A percentile compares a stretch with the other conserved stretches of the same genome.
These are phyloP conservation scores for Agrocybe chaxingu DNA, from an alignment of 768 basidiomycete genomes.

Conservation along the genomic window DNA sequence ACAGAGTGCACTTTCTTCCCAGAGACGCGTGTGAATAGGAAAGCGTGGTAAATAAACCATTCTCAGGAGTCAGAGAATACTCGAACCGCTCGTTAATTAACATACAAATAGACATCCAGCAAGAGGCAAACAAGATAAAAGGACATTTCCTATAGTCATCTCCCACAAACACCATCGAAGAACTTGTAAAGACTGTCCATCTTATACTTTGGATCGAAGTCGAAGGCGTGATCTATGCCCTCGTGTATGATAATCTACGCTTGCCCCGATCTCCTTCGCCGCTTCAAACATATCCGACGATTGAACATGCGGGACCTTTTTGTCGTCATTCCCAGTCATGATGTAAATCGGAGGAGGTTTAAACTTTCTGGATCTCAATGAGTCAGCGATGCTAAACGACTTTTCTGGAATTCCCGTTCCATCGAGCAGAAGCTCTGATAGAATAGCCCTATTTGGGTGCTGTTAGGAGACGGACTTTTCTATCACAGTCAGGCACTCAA, in stretches of 20 bases:
- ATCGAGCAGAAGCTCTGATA: conserved; percentile 26
- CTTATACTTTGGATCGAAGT: conserved; percentile 23
- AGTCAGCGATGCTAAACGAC: conserved; percentile 26
- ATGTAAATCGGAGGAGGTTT: conserved; percentile 28
- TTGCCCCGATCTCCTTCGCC: conserved; percentile 16
- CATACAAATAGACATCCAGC: no score
- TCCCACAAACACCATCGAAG: conserved; percentile 7
- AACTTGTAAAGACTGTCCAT: conserved; percentile 36
- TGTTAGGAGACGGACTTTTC: neutral
- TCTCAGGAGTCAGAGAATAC: no score
- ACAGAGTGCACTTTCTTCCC: no score
- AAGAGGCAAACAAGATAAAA: no score
- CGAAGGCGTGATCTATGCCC: conserved; percentile 32
- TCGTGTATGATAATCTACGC: conserved; percentile 27
- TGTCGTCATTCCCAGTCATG: conserved; percentile 33
- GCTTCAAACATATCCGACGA: conserved; percentile 30
- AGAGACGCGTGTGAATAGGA: no score
- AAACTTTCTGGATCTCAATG: conserved; percentile 21
- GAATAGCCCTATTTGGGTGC: conserved; percentile 20
- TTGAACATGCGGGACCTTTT: conserved; percentile 30
- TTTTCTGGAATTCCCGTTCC: conserved; percentile 27
- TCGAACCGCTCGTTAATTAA: no score
- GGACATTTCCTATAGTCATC: neutral
- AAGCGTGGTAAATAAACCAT: no score
- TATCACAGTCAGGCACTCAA: neutral